phyloP scores from a whole-genome alignment of 352 stramenopile genomes.

The Phytopythium delawarense region DNA sequence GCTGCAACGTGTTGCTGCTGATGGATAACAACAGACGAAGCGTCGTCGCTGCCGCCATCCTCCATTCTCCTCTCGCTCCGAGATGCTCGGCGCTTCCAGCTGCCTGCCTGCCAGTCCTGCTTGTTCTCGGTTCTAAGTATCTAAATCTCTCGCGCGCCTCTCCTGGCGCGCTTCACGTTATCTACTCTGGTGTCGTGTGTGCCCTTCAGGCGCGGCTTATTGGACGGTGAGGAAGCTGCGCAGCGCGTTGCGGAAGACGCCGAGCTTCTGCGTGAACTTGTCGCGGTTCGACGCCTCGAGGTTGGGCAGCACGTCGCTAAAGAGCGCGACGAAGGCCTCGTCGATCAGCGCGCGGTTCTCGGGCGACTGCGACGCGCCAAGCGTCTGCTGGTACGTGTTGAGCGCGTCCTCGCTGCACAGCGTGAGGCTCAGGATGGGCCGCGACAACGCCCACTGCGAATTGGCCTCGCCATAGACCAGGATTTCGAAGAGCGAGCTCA shows the following conservation, averaged over 20 bases:
- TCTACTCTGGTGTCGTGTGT: background rate
- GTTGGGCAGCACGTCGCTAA: conserved; percentile 93
- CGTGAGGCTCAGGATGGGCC: conserved; percentile 97
- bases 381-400: conserved; percentile 93
- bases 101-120: background rate
- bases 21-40: background rate
- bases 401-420: conserved; percentile 92
- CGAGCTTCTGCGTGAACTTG: conserved; percentile 97
- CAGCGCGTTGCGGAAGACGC: conserved; percentile 94
- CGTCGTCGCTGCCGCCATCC: background rate
- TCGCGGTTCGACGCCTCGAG: conserved; percentile 97
- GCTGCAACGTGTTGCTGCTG: background rate
- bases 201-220: conserved; percentile 13
- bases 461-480: conserved; percentile 95
- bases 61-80: background rate
- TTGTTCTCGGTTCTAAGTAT: conserved; percentile 4
- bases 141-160: conserved; percentile 5
- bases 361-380: conserved; percentile 91
- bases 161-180: background rate
- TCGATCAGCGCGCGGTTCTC: conserved; percentile 93
- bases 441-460: conserved; percentile 97
- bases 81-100: background rate
- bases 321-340: conserved; percentile 95
- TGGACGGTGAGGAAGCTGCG: conserved; percentile 93
- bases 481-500: conserved; percentile 95